phyloP scores from a whole-genome alignment of 1,284 basidiomycete species.

The Puccinia brachypodii region DNA sequence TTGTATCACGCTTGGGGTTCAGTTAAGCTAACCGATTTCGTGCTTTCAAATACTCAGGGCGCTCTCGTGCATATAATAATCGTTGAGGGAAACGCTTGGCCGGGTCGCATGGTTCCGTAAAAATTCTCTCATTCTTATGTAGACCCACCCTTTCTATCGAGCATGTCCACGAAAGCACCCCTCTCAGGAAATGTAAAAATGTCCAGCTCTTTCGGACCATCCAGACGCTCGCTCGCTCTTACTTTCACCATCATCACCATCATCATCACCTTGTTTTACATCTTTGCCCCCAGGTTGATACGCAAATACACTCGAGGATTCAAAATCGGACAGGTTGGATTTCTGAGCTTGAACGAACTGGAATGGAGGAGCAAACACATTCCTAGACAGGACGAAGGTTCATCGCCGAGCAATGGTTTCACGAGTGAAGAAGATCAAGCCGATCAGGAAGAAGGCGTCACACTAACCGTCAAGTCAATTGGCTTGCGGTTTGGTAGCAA shows the following conservation, averaged over 20 bases:
- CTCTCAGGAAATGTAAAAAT: constrained; percentile 11
- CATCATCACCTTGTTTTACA: constrained; percentile 21
- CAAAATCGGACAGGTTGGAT: constrained; percentile 42
- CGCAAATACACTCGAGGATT: constrained; percentile 34
- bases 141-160: neutral
- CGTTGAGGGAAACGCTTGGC: neutral
- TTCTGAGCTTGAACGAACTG: constrained; percentile 36
- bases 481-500: constrained; percentile 30
- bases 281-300: constrained; percentile 35
- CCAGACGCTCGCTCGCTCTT: neutral
- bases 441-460: constrained; percentile 1
- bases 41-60: neutral
- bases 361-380: constrained; percentile 38
- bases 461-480: constrained; percentile 18
- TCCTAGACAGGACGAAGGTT: constrained; percentile 9
- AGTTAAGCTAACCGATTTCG: neutral
- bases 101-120: neutral
- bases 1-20: too few species aligned
- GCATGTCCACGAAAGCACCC: neutral
- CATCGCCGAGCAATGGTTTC: neutral
- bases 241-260: neutral
- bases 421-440: constrained; percentile 11
- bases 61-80: neutral
- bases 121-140: neutral
- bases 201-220: neutral